Conservation (phyloP, 345 rosid genomes). For the Acer negundo region DNA sequence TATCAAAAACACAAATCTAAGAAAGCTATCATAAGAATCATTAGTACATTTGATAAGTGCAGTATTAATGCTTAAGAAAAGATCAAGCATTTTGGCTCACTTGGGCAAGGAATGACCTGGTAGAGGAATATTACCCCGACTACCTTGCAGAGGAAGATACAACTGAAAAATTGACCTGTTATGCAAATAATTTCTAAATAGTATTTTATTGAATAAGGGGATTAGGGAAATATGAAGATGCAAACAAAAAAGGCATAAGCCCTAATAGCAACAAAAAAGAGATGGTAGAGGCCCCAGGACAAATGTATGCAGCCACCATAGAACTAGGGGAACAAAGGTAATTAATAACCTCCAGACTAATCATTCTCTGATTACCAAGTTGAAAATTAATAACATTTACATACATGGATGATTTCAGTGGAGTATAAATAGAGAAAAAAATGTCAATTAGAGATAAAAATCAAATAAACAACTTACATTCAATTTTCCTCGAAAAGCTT, state of each 20-base stretch:
- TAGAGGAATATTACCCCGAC: neutral
- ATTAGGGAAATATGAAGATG: neutral
- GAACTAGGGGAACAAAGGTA: slow-evolving; percentile 2
- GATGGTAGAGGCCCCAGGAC: neutral
- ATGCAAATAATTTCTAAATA: neutral
- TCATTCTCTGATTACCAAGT: neutral
- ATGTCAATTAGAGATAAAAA: slow-evolving; percentile 2
- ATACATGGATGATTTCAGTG: neutral
- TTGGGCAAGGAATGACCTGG: neutral
- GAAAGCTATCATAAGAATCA: neutral
- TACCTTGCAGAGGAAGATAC: neutral
- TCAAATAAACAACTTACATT: slow-evolving; percentile 43
- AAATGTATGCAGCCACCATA: neutral
- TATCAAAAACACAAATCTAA: too few relatives aligned
- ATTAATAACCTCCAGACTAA: neutral
- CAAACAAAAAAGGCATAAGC: neutral
- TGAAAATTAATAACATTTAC: neutral
- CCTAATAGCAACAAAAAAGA: neutral
- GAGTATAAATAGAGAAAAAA: slow-evolving; percentile 1
- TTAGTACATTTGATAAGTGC: neutral
- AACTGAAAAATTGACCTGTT: neutral
- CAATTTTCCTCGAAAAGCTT: slow-evolving; percentile 60
- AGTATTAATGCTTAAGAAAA: neutral
- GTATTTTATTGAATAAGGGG: neutral
- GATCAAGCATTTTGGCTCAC: neutral